Conservation (phyloP, 441 rosid genomes). For the Erodium texanum region DNA sequence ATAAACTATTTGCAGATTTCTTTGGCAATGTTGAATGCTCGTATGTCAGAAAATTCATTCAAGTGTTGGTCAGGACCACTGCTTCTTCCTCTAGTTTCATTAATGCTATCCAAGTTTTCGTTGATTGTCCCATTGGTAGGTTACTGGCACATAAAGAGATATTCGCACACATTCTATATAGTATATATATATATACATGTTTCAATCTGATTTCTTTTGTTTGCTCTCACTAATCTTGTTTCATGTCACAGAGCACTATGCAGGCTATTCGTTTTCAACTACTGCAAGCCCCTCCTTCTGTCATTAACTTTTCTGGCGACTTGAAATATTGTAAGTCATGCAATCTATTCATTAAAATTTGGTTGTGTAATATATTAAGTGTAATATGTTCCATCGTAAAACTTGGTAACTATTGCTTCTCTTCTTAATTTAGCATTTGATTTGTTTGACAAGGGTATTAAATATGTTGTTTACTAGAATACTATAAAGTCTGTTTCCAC, state of each 20-base stretch:
- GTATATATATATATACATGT: not conserved
- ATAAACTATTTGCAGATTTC: slow-evolving; percentile 41
- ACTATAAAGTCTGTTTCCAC: not conserved
- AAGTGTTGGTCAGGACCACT: slow-evolving; percentile 59
- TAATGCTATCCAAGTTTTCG: slow-evolving; percentile 72
- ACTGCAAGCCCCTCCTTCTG: slow-evolving; percentile 65
- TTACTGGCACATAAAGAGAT: not conserved
- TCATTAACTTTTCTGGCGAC: slow-evolving; percentile 71
- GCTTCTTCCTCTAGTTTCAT: slow-evolving; percentile 54
- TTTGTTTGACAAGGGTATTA: slow-evolving; percentile 1
- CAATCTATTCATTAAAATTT: slow-evolving; percentile 8
- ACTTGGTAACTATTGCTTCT: not conserved
- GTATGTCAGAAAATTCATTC: slow-evolving; percentile 65
- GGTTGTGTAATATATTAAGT: slow-evolving; percentile 11
- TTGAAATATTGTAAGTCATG: slow-evolving; percentile 62
- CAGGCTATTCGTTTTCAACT: slow-evolving; percentile 83
- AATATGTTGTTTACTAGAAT: not conserved
- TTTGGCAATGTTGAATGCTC: slow-evolving; percentile 69
- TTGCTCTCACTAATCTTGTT: slow-evolving; percentile 18
- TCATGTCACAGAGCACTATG: slow-evolving; percentile 48
- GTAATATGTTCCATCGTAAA: slow-evolving; percentile 5
- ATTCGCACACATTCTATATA: not conserved
- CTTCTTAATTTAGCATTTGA: not conserved
- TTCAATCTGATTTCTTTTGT: slow-evolving; percentile 5
- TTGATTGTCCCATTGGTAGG: slow-evolving; percentile 74